Conservation (phyloP, 768 basidiomycete species). For the Lactifluus rugatus region DNA sequence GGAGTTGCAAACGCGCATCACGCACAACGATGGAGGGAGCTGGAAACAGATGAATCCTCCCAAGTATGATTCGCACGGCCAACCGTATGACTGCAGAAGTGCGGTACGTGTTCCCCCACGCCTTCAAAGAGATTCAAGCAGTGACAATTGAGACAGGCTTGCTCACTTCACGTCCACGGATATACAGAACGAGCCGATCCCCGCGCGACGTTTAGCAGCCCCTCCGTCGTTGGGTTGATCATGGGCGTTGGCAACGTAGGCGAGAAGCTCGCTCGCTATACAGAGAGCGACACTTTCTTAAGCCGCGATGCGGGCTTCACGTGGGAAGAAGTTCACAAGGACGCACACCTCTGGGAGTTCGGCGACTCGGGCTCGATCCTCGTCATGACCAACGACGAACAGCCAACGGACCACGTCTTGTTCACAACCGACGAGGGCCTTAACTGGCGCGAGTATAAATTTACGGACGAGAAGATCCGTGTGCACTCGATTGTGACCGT, state of each 20-base stretch:
- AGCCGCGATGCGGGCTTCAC: constrained; percentile 95
- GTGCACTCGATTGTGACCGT: constrained; percentile 78
- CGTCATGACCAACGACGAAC: constrained; percentile 92
- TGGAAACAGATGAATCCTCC: constrained; percentile 85
- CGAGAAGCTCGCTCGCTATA: constrained; percentile 66
- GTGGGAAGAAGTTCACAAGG: constrained; percentile 98
- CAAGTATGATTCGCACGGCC: constrained; percentile 60
- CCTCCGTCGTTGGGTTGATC: constrained; percentile 83
- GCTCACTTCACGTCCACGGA: constrained; percentile 86
- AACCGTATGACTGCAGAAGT: constrained; percentile 55
- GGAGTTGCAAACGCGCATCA: constrained; percentile 75
- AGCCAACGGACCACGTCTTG: constrained; percentile 78
- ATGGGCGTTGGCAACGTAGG: constrained; percentile 98
- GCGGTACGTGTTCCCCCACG: constrained; percentile 38
- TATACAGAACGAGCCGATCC: constrained; percentile 90
- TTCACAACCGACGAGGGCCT: constrained; percentile 87
- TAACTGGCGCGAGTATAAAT: constrained; percentile 82
- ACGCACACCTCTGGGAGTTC: constrained; percentile 96
- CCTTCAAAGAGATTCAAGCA: background rate
- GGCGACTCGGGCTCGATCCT: constrained; percentile 94
- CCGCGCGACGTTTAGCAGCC: constrained; percentile 87
- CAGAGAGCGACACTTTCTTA: constrained; percentile 89
- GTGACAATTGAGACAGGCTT: constrained; percentile 41
- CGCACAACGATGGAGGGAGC: constrained; percentile 93
- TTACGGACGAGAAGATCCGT: constrained; percentile 62